Evolutionary conservation across 2,329 filamentous ascomycete species (phyloP), one percentile per base, ranked within the genome.

Genomic region (Phialemoniopsis sp.): DNA sequence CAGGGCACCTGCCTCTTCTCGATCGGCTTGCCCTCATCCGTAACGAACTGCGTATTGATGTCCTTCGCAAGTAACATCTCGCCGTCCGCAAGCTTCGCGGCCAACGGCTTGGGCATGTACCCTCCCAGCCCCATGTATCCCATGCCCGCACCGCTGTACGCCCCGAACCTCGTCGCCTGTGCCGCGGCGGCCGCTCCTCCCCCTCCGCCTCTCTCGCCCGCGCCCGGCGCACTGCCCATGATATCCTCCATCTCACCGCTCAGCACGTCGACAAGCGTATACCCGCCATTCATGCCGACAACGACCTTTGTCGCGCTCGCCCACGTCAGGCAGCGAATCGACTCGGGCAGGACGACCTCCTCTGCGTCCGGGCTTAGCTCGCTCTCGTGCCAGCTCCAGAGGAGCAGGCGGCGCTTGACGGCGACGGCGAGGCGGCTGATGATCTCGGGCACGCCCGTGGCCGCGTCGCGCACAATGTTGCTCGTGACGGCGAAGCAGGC

Each of bases 311-410:
- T 91, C 13, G 88, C 89, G 43, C 80, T 89, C 7, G 88, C 87
- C 93, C 93, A 98, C 3, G 87, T 95, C 46, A 97, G 70, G 13
- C 85, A 90, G 55, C 93, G 88, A 46, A 96, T 87, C 16, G 86
- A 81, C 54, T 91, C 91, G 28, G 88, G 72, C 33, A 97, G 72
- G 2, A 81, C 78, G 29, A 96, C 78, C 64, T 97, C 93, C 19
- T 71, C 70, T 0, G 84, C 80, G 28, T 93, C 81, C 4, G 78
- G 72, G 35, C 77, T 77, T 32, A 96, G 73, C 66, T 97, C 93
- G 70, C 89, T 93, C 59, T 95, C 90, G 53, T 93, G 86, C 93
- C 94, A 98, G 54, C 84, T 87, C 90, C 93, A 98, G 40, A 96
- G 66, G 44, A 97, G 62, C 38, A 98, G 72, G 53, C 87, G 87